Conservation (phyloP, 169 alveolate species). For the Cryptosporidium parvum region DNA sequence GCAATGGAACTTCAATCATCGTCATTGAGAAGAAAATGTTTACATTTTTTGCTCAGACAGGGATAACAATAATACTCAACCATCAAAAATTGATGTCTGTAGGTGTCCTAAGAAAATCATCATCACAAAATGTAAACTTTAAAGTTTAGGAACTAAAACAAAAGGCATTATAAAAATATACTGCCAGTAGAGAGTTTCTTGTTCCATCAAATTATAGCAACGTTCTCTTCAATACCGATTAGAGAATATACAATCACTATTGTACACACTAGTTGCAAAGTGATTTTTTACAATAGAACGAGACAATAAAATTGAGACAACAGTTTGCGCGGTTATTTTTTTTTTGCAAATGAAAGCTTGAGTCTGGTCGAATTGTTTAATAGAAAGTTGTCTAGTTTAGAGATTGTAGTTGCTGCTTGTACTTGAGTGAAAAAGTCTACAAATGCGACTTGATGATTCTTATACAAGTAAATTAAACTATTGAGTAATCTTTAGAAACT, state of each 20-base stretch:
- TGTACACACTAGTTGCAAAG: slow-evolving; percentile 74
- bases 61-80: slow-evolving; percentile 73
- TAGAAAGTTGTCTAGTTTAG: not conserved
- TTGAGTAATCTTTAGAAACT: not conserved
- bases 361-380: slow-evolving; percentile 11
- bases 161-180: not conserved
- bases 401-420: slow-evolving; percentile 50
- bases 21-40: slow-evolving; percentile 13
- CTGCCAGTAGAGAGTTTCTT: not conserved
- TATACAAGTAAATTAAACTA: not conserved
- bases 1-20: slow-evolving; percentile 51
- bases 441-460: slow-evolving; percentile 66
- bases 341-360: slow-evolving; percentile 57
- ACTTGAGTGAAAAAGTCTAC: slow-evolving; percentile 45
- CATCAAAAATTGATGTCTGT: slow-evolving; percentile 67
- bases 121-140: slow-evolving; percentile 33
- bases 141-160: slow-evolving; percentile 30
- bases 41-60: slow-evolving; percentile 68
- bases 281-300: not conserved
- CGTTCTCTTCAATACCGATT: slow-evolving; percentile 53
- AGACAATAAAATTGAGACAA: slow-evolving; percentile 11
- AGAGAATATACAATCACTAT: slow-evolving; percentile 5
- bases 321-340: not conserved
- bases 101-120: slow-evolving; percentile 76
- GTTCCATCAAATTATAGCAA: slow-evolving; percentile 36